These are phyloP conservation scores for Penicillium canescens DNA, from an alignment of 495 filamentous ascomycete genomes.

Conservation along the genomic window DNA sequence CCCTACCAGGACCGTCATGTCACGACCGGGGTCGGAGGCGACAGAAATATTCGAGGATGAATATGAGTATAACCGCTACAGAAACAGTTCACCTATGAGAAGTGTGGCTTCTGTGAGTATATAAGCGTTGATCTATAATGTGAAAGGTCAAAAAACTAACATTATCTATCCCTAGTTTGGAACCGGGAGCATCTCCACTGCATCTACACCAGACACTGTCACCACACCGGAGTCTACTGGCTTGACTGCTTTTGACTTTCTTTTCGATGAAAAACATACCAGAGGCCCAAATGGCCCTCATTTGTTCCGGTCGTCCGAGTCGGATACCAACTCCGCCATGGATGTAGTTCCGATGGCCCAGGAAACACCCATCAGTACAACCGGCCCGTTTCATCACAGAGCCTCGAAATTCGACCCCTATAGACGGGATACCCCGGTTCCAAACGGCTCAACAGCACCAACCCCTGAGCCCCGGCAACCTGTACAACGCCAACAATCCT, in stretches of 20 bases:
- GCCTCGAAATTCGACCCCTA: constrained; percentile 11
- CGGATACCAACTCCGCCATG: background rate
- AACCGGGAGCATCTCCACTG: constrained; percentile 13
- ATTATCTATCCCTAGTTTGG: constrained; percentile 10
- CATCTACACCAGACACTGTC: constrained; percentile 14
- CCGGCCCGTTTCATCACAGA: constrained; percentile 36
- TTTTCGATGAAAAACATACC: constrained; percentile 29
- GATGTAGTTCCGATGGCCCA: constrained; percentile 3
- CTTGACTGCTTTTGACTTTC: constrained; percentile 43
- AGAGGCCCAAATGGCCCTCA: constrained; percentile 71
- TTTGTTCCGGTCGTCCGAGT: background rate
- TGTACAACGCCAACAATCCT: background rate
- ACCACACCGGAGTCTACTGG: constrained; percentile 17
- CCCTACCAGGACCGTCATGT: background rate
- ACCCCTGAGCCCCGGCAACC: background rate
- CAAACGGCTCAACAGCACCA: background rate
- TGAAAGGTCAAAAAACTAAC: too few species aligned
- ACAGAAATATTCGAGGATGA: constrained; percentile 77
- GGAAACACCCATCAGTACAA: constrained; percentile 2
- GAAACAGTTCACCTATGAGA: background rate
- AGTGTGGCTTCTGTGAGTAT: constrained; percentile 1
- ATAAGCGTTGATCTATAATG: too few species aligned
- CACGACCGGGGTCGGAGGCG: constrained; percentile 49
- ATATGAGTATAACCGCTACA: background rate
- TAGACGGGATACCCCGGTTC: constrained; percentile 15